A percentile compares a stretch with the other conserved stretches of the same genome.
Evolutionary conservation across 768 basidiomycete species (phyloP).

Genomic region (Strobilomyces echinocephalus): DNA sequence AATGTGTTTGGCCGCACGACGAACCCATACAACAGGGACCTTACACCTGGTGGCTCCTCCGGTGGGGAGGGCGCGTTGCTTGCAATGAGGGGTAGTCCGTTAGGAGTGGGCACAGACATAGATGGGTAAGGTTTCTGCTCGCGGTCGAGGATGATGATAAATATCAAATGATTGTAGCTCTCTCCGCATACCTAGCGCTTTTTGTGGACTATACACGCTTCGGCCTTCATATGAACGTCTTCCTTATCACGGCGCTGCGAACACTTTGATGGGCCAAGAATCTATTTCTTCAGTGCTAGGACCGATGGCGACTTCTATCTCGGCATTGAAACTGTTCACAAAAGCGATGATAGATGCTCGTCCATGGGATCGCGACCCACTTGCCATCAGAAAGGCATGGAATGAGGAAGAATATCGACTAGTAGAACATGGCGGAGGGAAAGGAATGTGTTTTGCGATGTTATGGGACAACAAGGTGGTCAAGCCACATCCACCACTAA

Average conservation of each 20-base stretch:
- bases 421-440: constrained; percentile 52
- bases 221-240: constrained; percentile 68
- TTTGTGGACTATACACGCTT: constrained; percentile 69
- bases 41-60: constrained; percentile 78
- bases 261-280: constrained; percentile 70
- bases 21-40: constrained; percentile 69
- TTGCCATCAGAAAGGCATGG: constrained; percentile 56
- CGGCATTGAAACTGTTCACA: constrained; percentile 58
- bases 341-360: constrained; percentile 32
- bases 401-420: constrained; percentile 54
- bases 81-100: constrained; percentile 40
- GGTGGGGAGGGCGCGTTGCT: constrained; percentile 85
- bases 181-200: constrained; percentile 65
- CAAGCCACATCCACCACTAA: constrained; percentile 61
- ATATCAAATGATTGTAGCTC: constrained; percentile 40
- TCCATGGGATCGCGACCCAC: constrained; percentile 68
- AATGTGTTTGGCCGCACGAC: constrained; percentile 73
- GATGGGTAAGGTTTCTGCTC: constrained; percentile 48
- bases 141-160: neutral
- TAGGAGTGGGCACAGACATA: constrained; percentile 79
- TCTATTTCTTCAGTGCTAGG: constrained; percentile 71
- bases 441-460: constrained; percentile 52
- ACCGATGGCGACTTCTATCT: constrained; percentile 57
- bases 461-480: constrained; percentile 63
- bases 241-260: constrained; percentile 64